Percentiles rank a stretch among this genome's conserved stretches.
Conservation (phyloP, 139 green algal genomes). For the Yamagishiella unicocca region DNA sequence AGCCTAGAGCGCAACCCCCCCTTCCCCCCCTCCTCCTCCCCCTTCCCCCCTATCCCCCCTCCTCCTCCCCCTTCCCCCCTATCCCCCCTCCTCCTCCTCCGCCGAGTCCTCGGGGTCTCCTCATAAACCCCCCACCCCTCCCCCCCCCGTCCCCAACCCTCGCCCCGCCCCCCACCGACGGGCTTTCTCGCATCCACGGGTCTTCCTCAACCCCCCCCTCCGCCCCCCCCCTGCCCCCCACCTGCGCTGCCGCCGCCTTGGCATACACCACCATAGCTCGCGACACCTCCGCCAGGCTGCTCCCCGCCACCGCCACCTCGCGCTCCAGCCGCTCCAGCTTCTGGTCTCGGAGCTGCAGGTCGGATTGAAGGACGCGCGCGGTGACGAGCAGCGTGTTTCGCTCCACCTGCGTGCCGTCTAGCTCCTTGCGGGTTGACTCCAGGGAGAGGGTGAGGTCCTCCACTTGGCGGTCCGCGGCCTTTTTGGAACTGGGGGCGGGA, state of each 20-base stretch:
- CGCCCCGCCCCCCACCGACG: too few species aligned
- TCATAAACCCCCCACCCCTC: too few species aligned
- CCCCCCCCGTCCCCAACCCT: background rate
- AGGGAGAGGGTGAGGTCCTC: constrained; percentile 13
- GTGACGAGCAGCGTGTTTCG: constrained; percentile 22
- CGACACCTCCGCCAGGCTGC: constrained; percentile 27
- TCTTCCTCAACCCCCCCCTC: background rate
- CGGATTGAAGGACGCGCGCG: background rate
- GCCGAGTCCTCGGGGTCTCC: too few species aligned
- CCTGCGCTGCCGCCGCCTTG: constrained; percentile 41
- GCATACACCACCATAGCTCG: constrained; percentile 39
- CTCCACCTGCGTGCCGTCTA: constrained; percentile 21
- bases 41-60: too few species aligned
- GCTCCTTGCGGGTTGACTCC: background rate
- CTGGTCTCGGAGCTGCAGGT: background rate
- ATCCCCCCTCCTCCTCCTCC: background rate
- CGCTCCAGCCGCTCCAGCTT: background rate
- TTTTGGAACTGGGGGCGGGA: constrained; percentile 25
- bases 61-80: too few species aligned
- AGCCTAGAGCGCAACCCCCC: too few species aligned
- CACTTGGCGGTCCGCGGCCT: background rate
- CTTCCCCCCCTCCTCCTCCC: background rate
- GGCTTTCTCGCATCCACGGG: too few species aligned
- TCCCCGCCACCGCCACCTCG: background rate
- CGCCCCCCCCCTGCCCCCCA: background rate